These are phyloP conservation scores for Ceratobasidium sp. DNA, from an alignment of 1,284 basidiomycete species.

Conservation along the genomic window DNA sequence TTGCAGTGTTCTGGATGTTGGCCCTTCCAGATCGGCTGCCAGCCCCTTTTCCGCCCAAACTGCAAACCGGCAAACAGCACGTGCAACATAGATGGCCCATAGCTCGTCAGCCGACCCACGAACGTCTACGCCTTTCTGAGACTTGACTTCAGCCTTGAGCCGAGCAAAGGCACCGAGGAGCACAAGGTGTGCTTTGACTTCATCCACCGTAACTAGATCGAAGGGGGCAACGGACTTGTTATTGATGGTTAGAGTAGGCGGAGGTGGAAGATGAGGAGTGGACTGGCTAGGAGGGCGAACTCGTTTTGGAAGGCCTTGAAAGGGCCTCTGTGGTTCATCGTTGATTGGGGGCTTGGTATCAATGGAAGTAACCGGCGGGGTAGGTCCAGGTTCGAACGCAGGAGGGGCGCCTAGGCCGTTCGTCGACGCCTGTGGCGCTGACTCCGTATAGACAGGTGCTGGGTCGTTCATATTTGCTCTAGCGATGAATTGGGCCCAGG, in stretches of 20 bases:
- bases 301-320: neutral
- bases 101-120: conserved; percentile 36
- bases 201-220: conserved; percentile 38
- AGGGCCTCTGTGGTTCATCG: neutral
- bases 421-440: too few relatives aligned
- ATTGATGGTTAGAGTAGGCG: neutral
- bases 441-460: too few relatives aligned
- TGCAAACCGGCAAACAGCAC: conserved; percentile 42
- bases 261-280: neutral
- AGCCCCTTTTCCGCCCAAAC: conserved; percentile 35
- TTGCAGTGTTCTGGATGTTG: neutral
- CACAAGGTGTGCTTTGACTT: conserved; percentile 41
- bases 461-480: too few relatives aligned
- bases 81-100: conserved; percentile 43
- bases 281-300: neutral
- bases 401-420: too few relatives aligned
- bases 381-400: neutral
- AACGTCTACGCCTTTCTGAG: conserved; percentile 32
- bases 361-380: neutral
- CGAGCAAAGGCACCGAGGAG: conserved; percentile 42
- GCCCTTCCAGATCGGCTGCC: neutral
- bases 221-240: conserved; percentile 19
- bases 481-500: too few relatives aligned
- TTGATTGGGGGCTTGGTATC: neutral
- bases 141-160: conserved; percentile 39